Evolutionary conservation across 2,329 filamentous ascomycete species (phyloP).

Genomic region (Fusarium sp.): DNA sequence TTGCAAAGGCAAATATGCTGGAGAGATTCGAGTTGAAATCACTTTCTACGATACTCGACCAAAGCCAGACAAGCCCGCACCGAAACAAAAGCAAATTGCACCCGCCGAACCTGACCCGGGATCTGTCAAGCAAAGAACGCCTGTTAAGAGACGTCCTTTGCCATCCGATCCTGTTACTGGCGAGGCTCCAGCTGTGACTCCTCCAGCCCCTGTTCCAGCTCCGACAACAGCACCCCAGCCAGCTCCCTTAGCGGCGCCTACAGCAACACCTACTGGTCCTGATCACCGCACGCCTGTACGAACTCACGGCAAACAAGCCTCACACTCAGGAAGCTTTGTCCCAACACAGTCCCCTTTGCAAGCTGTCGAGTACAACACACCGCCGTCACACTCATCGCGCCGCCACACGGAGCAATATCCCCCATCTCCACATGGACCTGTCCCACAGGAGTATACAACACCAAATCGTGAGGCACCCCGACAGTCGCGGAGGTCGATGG

Average conservation of each 20-base stretch:
- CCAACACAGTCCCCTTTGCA: conserved; percentile 64
- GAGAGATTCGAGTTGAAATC: conserved; percentile 92
- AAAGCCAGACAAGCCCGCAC: conserved; percentile 74
- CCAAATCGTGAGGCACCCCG: conserved; percentile 39
- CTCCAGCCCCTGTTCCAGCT: conserved; percentile 19
- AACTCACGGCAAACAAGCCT: conserved; percentile 53
- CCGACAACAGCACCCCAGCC: conserved; percentile 1
- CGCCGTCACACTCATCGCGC: conserved; percentile 49
- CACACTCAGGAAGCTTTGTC: conserved; percentile 52
- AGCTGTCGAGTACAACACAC: conserved; percentile 60
- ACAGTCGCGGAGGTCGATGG: conserved; percentile 48
- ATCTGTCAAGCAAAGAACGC: conserved; percentile 61
- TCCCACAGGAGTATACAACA: conserved; percentile 34
- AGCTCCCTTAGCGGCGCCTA: conserved; percentile 38
- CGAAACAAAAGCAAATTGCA: conserved; percentile 61
- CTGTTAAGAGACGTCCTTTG: conserved; percentile 84
- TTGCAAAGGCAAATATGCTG: conserved; percentile 94
- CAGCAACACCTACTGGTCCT: conserved; percentile 46
- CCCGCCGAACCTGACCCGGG: conserved; percentile 50
- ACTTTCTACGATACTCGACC: conserved; percentile 94
- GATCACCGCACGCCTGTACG: conserved; percentile 61
- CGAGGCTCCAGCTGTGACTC: conserved; percentile 52
- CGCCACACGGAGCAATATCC: conserved; percentile 52
- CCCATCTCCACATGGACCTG: conserved; percentile 43
- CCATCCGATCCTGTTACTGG: conserved; percentile 79